Evolutionary conservation across 345 rosid species (phyloP), one percentile per base, ranked within the genome.

Genomic region (Camelina neglecta): DNA sequence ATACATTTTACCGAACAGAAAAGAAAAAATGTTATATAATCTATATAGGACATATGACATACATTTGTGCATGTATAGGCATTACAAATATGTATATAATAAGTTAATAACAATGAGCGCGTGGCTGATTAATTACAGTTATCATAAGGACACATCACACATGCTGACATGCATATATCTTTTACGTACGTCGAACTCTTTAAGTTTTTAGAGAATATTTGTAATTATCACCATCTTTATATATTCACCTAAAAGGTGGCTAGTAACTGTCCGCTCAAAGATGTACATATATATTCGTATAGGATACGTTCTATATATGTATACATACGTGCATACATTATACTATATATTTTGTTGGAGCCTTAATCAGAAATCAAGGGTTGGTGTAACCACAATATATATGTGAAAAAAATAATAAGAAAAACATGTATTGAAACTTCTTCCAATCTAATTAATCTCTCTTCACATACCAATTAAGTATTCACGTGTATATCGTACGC

Each of bases 311-410:
- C 53, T 41, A 49, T 71, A 65, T 71, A 58, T 71, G 48, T 61
- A 61, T 53, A 59, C 51, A 75, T 58, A 57, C 33, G 36, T 57
- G 26, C 48, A 60, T 38, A 56, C 16, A 35, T 26, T 51, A 24
- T 76, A 36, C 15, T 24, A 63, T 64, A 54, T 55, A 65, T 71
- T 56, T 71, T 56, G 60, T 23, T 67, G 69, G 41, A 78, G 35
- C 60, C 77, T 58, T 72, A 59, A 58, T 41, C 58, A 50, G 63
- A 78, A 72, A 78, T 77, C 80, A 77, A 63, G 61, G 71, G 66
- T 77, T 71, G 80, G 76, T 71, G 76, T 65, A 77, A 64, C 80
- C 31, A 70, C 60, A 69, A 71, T 56, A 58, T 55, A 47, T 70
- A 38, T 45, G 59, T 20, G 16, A 21, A 21, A 69, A 24, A 23